A percentile compares a stretch with the other conserved stretches of the same genome.
These are phyloP conservation scores for Trametes elegans DNA, from an alignment of 768 basidiomycete species.

Conservation along the genomic window DNA sequence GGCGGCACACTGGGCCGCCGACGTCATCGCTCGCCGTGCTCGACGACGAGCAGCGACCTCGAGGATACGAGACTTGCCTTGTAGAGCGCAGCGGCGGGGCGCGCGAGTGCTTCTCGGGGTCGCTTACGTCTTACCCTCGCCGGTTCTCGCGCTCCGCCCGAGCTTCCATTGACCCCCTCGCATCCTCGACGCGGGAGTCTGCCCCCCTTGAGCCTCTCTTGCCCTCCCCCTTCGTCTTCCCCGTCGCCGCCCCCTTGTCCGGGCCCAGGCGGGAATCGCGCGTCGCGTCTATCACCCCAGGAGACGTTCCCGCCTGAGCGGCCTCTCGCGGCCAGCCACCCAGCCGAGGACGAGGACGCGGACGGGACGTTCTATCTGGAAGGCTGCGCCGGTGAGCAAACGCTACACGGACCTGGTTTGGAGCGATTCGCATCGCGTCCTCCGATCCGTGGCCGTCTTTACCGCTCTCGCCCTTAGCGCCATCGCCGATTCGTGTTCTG, in stretches of 20 bases:
- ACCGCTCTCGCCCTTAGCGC: background rate
- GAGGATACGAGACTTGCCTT: background rate
- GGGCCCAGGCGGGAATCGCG: no score
- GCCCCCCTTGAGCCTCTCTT: no score
- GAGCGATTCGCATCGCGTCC: background rate
- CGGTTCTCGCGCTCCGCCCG: background rate
- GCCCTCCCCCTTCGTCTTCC: no score
- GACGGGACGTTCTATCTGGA: background rate
- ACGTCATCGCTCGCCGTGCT: no score
- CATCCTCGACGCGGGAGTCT: background rate
- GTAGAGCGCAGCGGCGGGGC: background rate
- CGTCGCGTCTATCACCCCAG: background rate
- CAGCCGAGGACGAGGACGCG: background rate
- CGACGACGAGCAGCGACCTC: no score
- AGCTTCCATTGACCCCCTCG: background rate
- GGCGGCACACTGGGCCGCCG: no score
- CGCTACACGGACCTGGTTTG: background rate
- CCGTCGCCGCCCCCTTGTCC: no score
- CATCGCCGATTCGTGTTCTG: background rate
- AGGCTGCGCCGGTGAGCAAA: background rate
- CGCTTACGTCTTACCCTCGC: background rate
- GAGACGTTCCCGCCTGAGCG: background rate
- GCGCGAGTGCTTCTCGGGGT: background rate
- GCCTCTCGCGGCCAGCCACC: background rate
- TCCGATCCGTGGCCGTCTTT: no score